These are phyloP conservation scores for Ceriops tagal DNA, from an alignment of 345 rosid genomes.

Conservation along the genomic window DNA sequence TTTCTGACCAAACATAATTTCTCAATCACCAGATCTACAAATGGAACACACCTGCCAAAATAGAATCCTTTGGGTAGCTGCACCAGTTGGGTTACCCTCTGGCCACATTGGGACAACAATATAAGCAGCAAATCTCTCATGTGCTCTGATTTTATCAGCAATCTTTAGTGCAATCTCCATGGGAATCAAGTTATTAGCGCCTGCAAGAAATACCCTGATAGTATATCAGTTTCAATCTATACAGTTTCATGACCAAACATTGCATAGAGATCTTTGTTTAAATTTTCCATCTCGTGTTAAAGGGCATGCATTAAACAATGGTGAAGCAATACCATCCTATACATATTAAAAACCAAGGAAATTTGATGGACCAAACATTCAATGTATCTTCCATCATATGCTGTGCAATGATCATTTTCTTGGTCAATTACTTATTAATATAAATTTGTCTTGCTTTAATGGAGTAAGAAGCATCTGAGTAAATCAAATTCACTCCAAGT, in stretches of 20 bases:
- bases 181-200: constrained; percentile 91
- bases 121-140: constrained; percentile 89
- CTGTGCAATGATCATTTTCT: no score
- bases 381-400: no score
- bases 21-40: constrained; percentile 8
- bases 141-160: constrained; percentile 77
- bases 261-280: background rate
- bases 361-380: no score
- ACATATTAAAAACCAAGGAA: no score
- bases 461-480: no score
- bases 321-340: no score
- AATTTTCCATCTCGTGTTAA: background rate
- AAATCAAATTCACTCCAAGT: no score
- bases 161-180: constrained; percentile 97
- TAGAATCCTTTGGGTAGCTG: constrained; percentile 86
- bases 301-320: no score
- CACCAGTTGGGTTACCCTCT: constrained; percentile 87
- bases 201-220: constrained; percentile 33
- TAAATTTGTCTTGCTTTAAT: no score
- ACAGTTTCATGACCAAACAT: background rate
- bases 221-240: constrained; percentile 5
- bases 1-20: background rate
- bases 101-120: constrained; percentile 97
- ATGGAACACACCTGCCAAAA: constrained; percentile 78
- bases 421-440: no score